Conservation (phyloP, 257 asterid species). For the Solanum bulbocastanum region DNA sequence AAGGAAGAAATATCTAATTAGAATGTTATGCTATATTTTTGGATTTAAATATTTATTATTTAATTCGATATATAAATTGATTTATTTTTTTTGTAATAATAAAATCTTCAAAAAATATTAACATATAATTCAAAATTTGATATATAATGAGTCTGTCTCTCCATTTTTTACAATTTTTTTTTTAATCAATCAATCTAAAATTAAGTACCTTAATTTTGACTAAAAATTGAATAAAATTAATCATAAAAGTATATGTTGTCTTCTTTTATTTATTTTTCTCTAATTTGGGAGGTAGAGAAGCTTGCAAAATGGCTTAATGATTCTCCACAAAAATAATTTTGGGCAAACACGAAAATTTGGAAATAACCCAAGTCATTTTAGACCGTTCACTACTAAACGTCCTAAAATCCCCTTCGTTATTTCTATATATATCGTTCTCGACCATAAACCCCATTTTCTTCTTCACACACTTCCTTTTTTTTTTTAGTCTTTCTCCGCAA, state of each 20-base stretch:
- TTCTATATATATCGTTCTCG: background rate
- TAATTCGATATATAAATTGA: background rate
- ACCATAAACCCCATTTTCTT: background rate
- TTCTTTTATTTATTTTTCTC: background rate
- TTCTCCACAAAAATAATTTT: slow-evolving; percentile 8
- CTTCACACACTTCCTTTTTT: background rate
- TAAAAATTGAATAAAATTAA: too few species aligned
- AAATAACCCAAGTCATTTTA: background rate
- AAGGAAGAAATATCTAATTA: background rate
- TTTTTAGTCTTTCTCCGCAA: background rate
- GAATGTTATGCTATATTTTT: background rate
- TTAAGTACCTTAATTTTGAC: background rate
- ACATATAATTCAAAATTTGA: background rate
- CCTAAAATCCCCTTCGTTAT: background rate
- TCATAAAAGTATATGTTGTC: background rate
- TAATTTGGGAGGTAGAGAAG: slow-evolving; percentile 1
- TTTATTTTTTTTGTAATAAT: too few species aligned
- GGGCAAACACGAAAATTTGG: background rate
- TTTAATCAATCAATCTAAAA: background rate
- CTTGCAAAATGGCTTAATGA: slow-evolving; percentile 4
- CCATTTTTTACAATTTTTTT: too few species aligned
- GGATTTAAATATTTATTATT: background rate
- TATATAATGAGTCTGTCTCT: too few species aligned
- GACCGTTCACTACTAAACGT: background rate
- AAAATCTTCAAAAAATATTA: too few species aligned